These are phyloP conservation scores for Aspergillus phoenicis DNA, from an alignment of 2,329 filamentous ascomycete species.

Conservation along the genomic window DNA sequence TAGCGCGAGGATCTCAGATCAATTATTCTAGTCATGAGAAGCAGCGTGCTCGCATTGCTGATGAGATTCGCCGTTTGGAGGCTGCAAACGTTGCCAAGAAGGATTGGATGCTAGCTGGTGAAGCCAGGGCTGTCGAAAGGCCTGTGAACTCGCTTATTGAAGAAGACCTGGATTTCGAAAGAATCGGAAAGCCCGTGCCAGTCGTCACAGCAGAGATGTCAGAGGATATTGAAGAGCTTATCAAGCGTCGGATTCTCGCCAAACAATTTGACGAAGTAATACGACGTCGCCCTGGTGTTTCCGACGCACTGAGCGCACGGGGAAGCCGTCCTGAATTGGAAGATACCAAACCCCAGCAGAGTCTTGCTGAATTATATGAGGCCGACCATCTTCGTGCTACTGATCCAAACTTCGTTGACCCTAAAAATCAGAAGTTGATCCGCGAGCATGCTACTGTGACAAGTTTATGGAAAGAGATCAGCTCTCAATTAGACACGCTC, in stretches of 20 bases:
- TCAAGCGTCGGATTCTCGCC: conserved; percentile 88
- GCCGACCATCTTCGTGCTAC: conserved; percentile 79
- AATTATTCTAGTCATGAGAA: conserved; percentile 77
- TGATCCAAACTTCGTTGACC: conserved; percentile 79
- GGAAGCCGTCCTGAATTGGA: conserved; percentile 79
- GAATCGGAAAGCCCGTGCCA: conserved; percentile 89
- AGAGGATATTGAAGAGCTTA: conserved; percentile 87
- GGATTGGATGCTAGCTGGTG: conserved; percentile 86
- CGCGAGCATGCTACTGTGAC: conserved; percentile 83
- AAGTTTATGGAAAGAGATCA: conserved; percentile 78
- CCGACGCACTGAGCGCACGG: conserved; percentile 64
- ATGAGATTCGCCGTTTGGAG: conserved; percentile 91
- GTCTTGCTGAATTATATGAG: conserved; percentile 91
- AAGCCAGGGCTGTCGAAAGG: conserved; percentile 78
- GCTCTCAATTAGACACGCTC: conserved; percentile 79
- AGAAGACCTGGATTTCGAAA: conserved; percentile 93
- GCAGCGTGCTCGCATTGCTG: conserved; percentile 77
- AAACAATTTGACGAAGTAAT: conserved; percentile 91
- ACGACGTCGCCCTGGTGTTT: conserved; percentile 74
- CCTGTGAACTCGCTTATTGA: conserved; percentile 91
- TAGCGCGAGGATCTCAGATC: conserved; percentile 49
- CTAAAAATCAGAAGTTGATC: conserved; percentile 77
- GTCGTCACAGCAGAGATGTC: conserved; percentile 90
- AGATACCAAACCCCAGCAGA: conserved; percentile 83
- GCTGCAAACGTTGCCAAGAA: conserved; percentile 85